phyloP scores from a whole-genome alignment of 2,329 filamentous ascomycete species.

The Penicillium concentricum region DNA sequence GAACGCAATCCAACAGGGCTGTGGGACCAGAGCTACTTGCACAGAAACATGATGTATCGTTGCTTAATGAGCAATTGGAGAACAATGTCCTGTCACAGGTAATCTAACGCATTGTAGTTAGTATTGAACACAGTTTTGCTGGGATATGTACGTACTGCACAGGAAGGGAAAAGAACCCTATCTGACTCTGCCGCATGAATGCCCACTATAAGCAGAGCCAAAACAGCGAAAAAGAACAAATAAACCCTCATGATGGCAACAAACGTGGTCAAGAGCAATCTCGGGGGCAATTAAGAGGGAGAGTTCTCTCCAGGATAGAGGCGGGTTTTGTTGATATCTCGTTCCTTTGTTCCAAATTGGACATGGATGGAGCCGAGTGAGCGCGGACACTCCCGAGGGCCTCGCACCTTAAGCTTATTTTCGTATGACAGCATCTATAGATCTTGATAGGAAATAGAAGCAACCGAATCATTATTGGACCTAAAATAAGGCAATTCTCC shows the following conservation, averaged over 20 bases:
- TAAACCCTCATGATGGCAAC: slow-evolving; percentile 5
- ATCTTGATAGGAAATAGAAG: neutral
- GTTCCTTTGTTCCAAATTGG: slow-evolving; percentile 10
- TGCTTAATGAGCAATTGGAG: slow-evolving; percentile 12
- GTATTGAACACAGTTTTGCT: neutral
- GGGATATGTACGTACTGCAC: slow-evolving; percentile 3
- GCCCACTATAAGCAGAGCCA: slow-evolving; percentile 5
- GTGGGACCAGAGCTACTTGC: neutral
- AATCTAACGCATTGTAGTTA: slow-evolving; percentile 2
- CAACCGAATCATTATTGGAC: neutral
- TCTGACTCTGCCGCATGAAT: neutral
- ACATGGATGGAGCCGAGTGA: neutral
- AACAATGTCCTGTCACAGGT: slow-evolving; percentile 8
- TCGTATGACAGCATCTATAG: neutral
- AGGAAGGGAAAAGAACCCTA: slow-evolving; percentile 9
- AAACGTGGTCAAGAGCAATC: neutral
- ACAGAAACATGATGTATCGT: slow-evolving; percentile 14
- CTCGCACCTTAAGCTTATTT: slow-evolving; percentile 3
- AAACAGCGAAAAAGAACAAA: neutral
- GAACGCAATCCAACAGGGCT: slow-evolving; percentile 7
- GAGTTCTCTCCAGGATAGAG: neutral
- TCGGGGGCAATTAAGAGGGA: neutral
- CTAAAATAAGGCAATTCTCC: neutral
- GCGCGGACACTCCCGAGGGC: neutral
- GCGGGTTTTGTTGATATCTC: neutral